A percentile compares a stretch with the other conserved stretches of the same genome.
Conservation (phyloP, 306 rosid species). For the Pyrus communis region DNA sequence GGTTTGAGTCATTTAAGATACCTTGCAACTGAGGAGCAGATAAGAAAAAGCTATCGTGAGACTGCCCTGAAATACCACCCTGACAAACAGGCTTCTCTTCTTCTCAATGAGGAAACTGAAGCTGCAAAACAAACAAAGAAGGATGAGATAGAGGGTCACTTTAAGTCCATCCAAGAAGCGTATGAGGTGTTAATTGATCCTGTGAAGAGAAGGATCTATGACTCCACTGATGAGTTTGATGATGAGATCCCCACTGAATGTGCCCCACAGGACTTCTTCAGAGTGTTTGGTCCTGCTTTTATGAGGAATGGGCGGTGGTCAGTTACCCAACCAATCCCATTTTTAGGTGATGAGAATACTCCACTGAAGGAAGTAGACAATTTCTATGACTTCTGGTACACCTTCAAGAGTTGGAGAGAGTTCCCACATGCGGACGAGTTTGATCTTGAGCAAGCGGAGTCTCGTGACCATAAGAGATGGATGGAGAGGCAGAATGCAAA, state of each 20-base stretch:
- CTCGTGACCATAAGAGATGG: constrained; percentile 95
- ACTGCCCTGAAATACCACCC: constrained; percentile 92
- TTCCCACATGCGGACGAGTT: constrained; percentile 94
- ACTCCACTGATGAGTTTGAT: constrained; percentile 96
- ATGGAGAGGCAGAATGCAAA: constrained; percentile 99
- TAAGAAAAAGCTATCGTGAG: constrained; percentile 85
- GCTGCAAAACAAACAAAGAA: constrained; percentile 72
- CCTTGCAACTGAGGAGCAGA: constrained; percentile 95
- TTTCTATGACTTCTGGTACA: constrained; percentile 89
- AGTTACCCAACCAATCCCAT: constrained; percentile 64
- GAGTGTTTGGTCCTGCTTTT: constrained; percentile 92
- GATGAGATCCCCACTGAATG: constrained; percentile 94
- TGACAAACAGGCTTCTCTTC: constrained; percentile 85
- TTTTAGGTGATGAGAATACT: constrained; percentile 77
- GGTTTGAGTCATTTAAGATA: constrained; percentile 86
- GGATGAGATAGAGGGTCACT: constrained; percentile 82
- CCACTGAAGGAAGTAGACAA: constrained; percentile 58
- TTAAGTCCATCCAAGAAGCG: constrained; percentile 88
- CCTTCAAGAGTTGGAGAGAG: constrained; percentile 96
- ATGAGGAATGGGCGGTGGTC: constrained; percentile 98
- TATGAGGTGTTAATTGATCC: constrained; percentile 82
- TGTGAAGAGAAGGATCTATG: constrained; percentile 80
- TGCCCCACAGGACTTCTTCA: constrained; percentile 84
- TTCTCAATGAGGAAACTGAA: constrained; percentile 83
- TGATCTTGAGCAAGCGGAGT: constrained; percentile 95